These are phyloP conservation scores for Cenchrus fungigraminus DNA, from an alignment of 176 grass and related monocot genomes.

Conservation along the genomic window DNA sequence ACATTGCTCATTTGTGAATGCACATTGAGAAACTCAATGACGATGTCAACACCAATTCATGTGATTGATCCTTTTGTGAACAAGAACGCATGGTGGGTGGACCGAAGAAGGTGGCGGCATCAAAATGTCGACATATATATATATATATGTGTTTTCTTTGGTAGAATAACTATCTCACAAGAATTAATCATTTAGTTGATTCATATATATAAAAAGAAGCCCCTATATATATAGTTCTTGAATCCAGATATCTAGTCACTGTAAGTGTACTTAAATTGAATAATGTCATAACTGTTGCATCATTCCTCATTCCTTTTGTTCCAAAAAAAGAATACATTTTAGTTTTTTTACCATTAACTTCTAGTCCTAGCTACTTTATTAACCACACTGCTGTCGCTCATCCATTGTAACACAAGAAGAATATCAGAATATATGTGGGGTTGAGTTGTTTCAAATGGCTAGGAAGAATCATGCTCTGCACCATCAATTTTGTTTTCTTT, in stretches of 20 bases:
- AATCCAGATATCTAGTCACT: neutral
- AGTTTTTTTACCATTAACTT: neutral
- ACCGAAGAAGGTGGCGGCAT: conserved; percentile 25
- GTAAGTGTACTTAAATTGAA: neutral
- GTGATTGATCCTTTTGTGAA: conserved; percentile 45
- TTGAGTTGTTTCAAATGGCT: conserved; percentile 49
- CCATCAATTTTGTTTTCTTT: conserved; percentile 15
- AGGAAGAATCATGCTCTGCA: conserved; percentile 49
- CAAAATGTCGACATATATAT: conserved; percentile 41
- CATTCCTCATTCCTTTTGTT: neutral
- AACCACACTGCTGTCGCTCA: conserved; percentile 8
- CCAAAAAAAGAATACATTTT: neutral
- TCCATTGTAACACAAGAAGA: conserved; percentile 22
- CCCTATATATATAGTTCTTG: neutral
- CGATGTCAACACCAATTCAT: conserved; percentile 40
- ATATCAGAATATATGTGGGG: conserved; percentile 56
- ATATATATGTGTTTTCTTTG: neutral
- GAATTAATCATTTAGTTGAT: neutral
- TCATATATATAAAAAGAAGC: neutral
- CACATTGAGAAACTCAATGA: conserved; percentile 9
- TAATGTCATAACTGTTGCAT: neutral
- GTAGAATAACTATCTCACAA: neutral
- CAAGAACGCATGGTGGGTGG: conserved; percentile 36
- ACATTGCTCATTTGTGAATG: conserved; percentile 28
- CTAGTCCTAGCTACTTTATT: conserved; percentile 26